Evolutionary conservation across 352 stramenopile genomes (phyloP).

Genomic region (Pythium brachiatum): DNA sequence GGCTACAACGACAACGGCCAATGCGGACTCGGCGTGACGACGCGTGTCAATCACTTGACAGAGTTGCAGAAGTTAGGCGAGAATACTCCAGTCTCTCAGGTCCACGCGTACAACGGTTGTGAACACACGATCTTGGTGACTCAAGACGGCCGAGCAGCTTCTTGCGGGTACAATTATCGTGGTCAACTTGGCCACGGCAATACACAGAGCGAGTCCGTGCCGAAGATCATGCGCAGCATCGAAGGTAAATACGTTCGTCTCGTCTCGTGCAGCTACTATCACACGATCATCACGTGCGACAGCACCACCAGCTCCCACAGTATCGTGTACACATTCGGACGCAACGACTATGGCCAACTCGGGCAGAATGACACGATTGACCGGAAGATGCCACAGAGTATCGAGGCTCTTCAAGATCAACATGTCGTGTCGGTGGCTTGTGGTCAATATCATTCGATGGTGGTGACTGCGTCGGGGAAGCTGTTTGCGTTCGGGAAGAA

Average conservation of each 20-base stretch:
- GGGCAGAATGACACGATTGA: conserved; percentile 89
- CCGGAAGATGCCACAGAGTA: conserved; percentile 72
- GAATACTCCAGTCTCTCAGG: conserved; percentile 49
- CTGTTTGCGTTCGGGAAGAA: conserved; percentile 92
- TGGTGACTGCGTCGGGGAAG: conserved; percentile 62
- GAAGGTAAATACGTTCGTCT: conserved; percentile 61
- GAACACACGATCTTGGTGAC: conserved; percentile 89
- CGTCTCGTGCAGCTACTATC: conserved; percentile 93
- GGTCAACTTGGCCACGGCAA: conserved; percentile 91
- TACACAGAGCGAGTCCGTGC: conserved; percentile 81
- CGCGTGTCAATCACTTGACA: conserved; percentile 71
- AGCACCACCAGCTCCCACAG: conserved; percentile 20
- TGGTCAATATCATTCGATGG: conserved; percentile 91
- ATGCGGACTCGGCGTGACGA: conserved; percentile 86
- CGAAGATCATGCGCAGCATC: conserved; percentile 74
- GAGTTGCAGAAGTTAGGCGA: conserved; percentile 62
- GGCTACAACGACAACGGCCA: conserved; percentile 96
- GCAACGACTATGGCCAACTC: conserved; percentile 93
- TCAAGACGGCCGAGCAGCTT: conserved; percentile 70
- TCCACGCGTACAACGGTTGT: conserved; percentile 93
- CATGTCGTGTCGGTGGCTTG: conserved; percentile 79
- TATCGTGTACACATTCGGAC: conserved; percentile 85
- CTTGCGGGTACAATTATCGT: conserved; percentile 93
- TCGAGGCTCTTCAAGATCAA: conserved; percentile 63
- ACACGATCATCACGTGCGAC: conserved; percentile 84